Base-by-base conservation (phyloP, 768 basidiomycete species). In the Termitomyces eurrhizus region DNA sequence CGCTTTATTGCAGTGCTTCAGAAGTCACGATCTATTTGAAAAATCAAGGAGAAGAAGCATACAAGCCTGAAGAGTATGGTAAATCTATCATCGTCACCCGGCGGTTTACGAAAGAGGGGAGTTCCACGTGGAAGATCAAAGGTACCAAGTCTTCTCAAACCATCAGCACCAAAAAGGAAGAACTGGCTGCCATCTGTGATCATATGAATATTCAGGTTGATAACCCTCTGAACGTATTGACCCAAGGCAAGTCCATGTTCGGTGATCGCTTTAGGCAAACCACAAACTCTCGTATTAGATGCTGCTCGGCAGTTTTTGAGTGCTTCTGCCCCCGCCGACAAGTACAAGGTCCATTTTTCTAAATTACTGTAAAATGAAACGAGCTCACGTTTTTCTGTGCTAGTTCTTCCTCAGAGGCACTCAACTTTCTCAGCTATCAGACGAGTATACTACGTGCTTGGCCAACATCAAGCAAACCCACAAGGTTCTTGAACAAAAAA, bases 121-220 rank as follows among this genome's bases (percentile, higher is more conserved):
- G 76, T 3, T 87, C 88, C 0, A 76, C 80, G 0, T 98, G 94
- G 88, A 93, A 89, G 72, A 92, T 98, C 70, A 88, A 83, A 76
- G 81, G 75, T 65, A 84, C 41, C 82, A 80, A 64, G 69, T 85
- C 11, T 0, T 13, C 51, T 1, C 53, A 65, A 5, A 49, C 52
- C 13, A 73, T 97, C 60, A 88, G 87, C 37, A 87, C 78, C 14
- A 94, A 92, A 76, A 85, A 86, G 65, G 88, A 93, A 11, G 95
- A 98, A 68, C 73, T 99, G 12, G 82, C 90, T 18, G 84, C 88
- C 2, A 98, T 99, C 53, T 90, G 90, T 67, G 93, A 96, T 69
- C 90, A 94, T 64, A 96, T 97, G 89, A 94, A 94, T 67, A 92
- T 99, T 58, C 94, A 96, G 70, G 92, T 97, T 61, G 94, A 97